phyloP scores from a whole-genome alignment of 306 rosid species.

The Vigna mungo region DNA sequence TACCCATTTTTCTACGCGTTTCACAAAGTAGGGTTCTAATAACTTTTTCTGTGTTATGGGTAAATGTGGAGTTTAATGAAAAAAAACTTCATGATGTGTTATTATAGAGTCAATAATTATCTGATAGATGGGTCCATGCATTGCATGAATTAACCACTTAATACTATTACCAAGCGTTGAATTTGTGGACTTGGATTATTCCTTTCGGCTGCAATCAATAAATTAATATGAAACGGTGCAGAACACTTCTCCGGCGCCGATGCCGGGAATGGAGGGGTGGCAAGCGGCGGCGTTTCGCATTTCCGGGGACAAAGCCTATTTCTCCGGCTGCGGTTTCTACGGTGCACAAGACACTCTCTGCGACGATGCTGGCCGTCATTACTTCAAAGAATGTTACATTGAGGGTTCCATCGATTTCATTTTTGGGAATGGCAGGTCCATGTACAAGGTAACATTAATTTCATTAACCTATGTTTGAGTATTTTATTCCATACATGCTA shows the following conservation, averaged over 20 bases:
- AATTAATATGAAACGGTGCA: slow-evolving; percentile 14
- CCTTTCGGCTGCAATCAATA: neutral
- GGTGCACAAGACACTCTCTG: slow-evolving; percentile 83
- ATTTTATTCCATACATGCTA: neutral
- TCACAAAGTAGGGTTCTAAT: neutral
- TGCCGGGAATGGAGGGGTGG: slow-evolving; percentile 89
- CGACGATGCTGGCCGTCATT: slow-evolving; percentile 82
- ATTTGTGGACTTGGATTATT: neutral
- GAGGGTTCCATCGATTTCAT: slow-evolving; percentile 85
- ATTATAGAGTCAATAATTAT: neutral
- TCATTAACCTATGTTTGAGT: neutral
- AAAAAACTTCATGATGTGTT: neutral
- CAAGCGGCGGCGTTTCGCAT: slow-evolving; percentile 85
- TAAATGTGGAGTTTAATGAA: neutral
- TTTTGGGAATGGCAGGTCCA: slow-evolving; percentile 82
- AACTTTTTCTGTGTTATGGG: neutral
- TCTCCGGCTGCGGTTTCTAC: slow-evolving; percentile 76
- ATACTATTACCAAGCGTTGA: neutral
- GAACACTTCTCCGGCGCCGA: slow-evolving; percentile 87
- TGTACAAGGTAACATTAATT: slow-evolving; percentile 61
- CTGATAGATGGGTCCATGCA: neutral
- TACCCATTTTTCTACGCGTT: neutral
- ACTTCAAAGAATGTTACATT: slow-evolving; percentile 77
- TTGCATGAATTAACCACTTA: neutral
- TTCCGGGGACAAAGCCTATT: slow-evolving; percentile 80